Conservation (phyloP, 306 rosid genomes). For the Vigna mungo region DNA sequence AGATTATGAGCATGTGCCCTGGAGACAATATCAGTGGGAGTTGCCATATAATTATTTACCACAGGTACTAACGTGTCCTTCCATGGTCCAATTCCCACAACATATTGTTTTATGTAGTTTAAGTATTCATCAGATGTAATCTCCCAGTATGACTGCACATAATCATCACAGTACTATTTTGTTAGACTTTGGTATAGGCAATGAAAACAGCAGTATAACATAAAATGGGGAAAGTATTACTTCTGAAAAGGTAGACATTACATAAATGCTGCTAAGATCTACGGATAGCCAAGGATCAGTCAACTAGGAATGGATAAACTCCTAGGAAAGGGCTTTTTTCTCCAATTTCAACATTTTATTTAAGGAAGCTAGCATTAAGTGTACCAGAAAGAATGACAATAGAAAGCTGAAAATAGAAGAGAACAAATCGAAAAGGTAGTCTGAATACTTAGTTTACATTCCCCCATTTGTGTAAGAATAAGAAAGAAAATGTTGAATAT, state of each 20-base stretch:
- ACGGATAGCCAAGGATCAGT: slow-evolving; percentile 7
- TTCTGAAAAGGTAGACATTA: neutral
- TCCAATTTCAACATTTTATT: slow-evolving; percentile 17
- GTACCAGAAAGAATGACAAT: neutral
- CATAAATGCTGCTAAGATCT: neutral
- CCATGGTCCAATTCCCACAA: slow-evolving; percentile 96
- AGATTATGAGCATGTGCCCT: slow-evolving; percentile 85
- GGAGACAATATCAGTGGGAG: slow-evolving; percentile 75
- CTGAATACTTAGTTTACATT: neutral
- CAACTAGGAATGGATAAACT: slow-evolving; percentile 1
- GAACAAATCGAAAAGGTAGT: neutral
- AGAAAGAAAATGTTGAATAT: neutral
- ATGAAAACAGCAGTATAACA: slow-evolving; percentile 6
- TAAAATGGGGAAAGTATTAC: neutral
- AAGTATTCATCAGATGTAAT: slow-evolving; percentile 81
- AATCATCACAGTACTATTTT: slow-evolving; percentile 23
- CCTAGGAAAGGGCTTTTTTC: neutral
- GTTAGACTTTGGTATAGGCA: slow-evolving; percentile 32
- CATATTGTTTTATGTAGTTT: slow-evolving; percentile 71
- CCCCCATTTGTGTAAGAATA: neutral
- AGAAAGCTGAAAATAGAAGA: slow-evolving; percentile 8
- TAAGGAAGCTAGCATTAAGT: slow-evolving; percentile 3
- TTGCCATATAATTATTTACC: slow-evolving; percentile 55
- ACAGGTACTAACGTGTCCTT: slow-evolving; percentile 84
- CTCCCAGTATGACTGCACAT: slow-evolving; percentile 90